Base-by-base conservation (phyloP, 2,329 filamentous ascomycete species). In the Claviceps arundinis region DNA sequence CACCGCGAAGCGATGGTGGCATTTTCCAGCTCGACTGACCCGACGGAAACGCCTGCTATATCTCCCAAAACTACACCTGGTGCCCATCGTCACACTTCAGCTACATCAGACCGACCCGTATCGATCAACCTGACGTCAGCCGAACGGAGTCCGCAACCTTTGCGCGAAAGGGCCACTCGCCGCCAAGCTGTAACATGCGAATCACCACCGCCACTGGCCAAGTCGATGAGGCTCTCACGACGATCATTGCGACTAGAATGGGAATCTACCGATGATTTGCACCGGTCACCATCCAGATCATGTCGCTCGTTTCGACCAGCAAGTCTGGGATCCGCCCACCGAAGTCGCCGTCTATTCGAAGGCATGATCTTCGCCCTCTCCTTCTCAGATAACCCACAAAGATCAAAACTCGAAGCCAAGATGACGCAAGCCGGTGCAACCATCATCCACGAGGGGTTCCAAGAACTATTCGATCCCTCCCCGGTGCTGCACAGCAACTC, bases 311-410 rank as follows among this genome's bases (percentile, higher is more conserved):
- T 62, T 22, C 58, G 60, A 16, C 61, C 62, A 48, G 65, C 59
- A 16, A 44, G 42, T 37, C 51, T 66, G 7, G 59, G 54, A 8
- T 54, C 59, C 52, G 60, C 51, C 37, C 55, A 56, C 56, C 60
- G 58, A 56, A 62, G 54, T 3, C 56, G 60, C 8, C 56, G 61
- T 3, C 47, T 94, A 0, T 95, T 97, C 60, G 69, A 77, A 1
- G 81, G 83, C 43, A 95, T 96, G 89, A 81, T 81, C 0, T 96
- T 97, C 66, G 89, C 89, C 0, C 77, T 95, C 11, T 91, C 89
- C 0, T 87, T 89, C 56, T 66, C 68, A 0, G 68, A 67, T 30
- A 69, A 71, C 42, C 43, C 64, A 61, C 59, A 79, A 57, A 62
- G 70, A 47, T 65, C 62, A 22, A 67, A 64, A 30, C 58, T 93